Evolutionary conservation across 306 rosid species (phyloP).

Genomic region (Datisca glomerata): DNA sequence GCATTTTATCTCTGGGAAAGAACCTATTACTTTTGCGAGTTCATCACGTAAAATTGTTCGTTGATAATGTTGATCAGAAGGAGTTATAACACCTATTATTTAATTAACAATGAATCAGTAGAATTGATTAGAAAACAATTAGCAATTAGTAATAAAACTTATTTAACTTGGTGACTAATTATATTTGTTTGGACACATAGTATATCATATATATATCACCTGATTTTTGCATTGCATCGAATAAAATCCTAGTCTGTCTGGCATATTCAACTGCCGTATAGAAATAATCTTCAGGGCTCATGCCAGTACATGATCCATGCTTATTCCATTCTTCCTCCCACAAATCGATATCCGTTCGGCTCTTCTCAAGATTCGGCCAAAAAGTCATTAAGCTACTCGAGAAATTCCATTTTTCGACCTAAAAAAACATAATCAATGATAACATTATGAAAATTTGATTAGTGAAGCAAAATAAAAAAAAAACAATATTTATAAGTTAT

Average conservation of each 20-base stretch:
- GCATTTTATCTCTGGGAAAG: background rate
- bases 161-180: too few species aligned
- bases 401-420: background rate
- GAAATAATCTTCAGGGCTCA: background rate
- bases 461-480: too few species aligned
- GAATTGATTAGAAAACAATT: background rate
- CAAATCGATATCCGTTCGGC: background rate
- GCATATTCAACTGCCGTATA: background rate
- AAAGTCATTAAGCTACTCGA: background rate
- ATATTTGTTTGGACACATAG: too few species aligned
- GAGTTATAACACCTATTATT: background rate
- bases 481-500: too few species aligned
- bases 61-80: background rate
- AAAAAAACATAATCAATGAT: too few species aligned
- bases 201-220: too few species aligned
- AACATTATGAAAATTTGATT: too few species aligned
- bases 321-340: background rate
- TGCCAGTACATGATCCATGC: background rate
- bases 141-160: background rate
- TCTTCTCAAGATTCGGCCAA: background rate
- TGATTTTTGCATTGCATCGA: background rate
- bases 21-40: background rate
- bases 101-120: background rate
- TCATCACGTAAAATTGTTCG: background rate
- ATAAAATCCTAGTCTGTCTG: too few species aligned